A percentile compares a stretch with the other conserved stretches of the same genome.
These are phyloP conservation scores for Monosporascus ibericus DNA, from an alignment of 2,329 filamentous ascomycete species.

Conservation along the genomic window DNA sequence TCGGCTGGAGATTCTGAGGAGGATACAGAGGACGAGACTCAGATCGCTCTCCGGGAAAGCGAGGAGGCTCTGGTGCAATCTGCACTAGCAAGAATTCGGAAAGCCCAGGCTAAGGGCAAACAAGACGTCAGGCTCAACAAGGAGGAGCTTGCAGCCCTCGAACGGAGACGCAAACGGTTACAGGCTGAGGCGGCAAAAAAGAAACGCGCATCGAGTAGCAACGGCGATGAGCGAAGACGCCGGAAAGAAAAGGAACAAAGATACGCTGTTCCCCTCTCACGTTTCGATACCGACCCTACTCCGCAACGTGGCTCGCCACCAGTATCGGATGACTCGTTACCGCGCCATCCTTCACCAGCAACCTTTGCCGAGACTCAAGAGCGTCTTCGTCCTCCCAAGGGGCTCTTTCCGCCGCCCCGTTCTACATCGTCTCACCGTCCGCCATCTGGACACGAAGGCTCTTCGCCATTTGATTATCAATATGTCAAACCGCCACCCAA, in stretches of 20 bases:
- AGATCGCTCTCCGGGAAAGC: constrained; percentile 53
- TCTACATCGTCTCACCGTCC: constrained; percentile 34
- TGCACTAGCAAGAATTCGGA: constrained; percentile 73
- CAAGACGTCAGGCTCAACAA: constrained; percentile 73
- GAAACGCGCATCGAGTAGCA: constrained; percentile 24
- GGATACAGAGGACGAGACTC: constrained; percentile 47
- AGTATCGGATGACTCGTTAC: constrained; percentile 28
- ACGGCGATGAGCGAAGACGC: constrained; percentile 30
- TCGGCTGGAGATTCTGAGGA: constrained; percentile 43
- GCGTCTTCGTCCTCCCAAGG: constrained; percentile 38
- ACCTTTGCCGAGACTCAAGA: constrained; percentile 30
- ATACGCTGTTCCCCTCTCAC: constrained; percentile 47
- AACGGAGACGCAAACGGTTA: constrained; percentile 58
- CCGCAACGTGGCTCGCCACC: constrained; percentile 26
- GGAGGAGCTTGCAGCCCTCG: constrained; percentile 74
- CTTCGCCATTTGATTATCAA: constrained; percentile 40
- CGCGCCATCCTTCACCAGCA: constrained; percentile 33
- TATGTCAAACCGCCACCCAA: constrained; percentile 32
- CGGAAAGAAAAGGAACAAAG: constrained; percentile 39
- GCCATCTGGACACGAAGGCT: constrained; percentile 29
- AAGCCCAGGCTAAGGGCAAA: constrained; percentile 70
- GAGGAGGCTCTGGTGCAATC: constrained; percentile 73
- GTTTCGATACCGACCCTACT: constrained; percentile 38
- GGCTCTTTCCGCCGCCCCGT: constrained; percentile 45
- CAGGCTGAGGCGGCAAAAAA: constrained; percentile 37